Percentiles rank a stretch among this genome's conserved stretches.
Conservation (phyloP, 192 early-diverging fungal species). For the Backusella parvicylindrica region DNA sequence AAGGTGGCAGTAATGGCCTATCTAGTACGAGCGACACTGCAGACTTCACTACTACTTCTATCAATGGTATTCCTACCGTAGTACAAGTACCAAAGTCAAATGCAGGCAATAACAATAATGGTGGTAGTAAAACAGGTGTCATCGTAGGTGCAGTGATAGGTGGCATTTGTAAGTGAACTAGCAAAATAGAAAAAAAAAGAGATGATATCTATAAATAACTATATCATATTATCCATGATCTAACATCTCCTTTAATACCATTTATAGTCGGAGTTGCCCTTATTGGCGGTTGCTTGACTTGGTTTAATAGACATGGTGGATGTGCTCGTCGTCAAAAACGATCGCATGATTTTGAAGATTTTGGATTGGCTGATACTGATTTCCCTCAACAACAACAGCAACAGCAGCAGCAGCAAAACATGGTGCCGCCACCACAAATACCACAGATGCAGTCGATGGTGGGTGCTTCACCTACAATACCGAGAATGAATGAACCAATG, state of each 20-base stretch:
- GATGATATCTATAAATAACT: neutral
- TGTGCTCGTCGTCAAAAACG: slow-evolving; percentile 25
- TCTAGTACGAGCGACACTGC: neutral
- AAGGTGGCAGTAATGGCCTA: neutral
- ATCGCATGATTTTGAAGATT: slow-evolving; percentile 30
- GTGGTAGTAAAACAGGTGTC: slow-evolving; percentile 11
- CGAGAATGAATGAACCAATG: slow-evolving; percentile 15
- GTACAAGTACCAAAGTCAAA: neutral
- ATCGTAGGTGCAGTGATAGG: slow-evolving; percentile 16
- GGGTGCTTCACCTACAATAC: slow-evolving; percentile 17
- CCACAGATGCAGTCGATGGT: neutral
- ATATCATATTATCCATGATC: neutral
- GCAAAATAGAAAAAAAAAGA: neutral
- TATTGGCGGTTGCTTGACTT: slow-evolving; percentile 29
- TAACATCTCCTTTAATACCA: neutral
- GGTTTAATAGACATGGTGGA: slow-evolving; percentile 30
- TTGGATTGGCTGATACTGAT: slow-evolving; percentile 30
- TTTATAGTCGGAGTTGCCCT: slow-evolving; percentile 30
- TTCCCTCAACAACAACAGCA: slow-evolving; percentile 24
- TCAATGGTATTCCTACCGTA: neutral
- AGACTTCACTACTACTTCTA: neutral
- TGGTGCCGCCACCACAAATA: neutral
- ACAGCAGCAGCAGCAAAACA: neutral
- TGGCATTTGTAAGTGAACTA: slow-evolving; percentile 10
- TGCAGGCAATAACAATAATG: neutral